Base-by-base conservation (phyloP, 1,284 basidiomycete species). In the Ustilago lituana region DNA sequence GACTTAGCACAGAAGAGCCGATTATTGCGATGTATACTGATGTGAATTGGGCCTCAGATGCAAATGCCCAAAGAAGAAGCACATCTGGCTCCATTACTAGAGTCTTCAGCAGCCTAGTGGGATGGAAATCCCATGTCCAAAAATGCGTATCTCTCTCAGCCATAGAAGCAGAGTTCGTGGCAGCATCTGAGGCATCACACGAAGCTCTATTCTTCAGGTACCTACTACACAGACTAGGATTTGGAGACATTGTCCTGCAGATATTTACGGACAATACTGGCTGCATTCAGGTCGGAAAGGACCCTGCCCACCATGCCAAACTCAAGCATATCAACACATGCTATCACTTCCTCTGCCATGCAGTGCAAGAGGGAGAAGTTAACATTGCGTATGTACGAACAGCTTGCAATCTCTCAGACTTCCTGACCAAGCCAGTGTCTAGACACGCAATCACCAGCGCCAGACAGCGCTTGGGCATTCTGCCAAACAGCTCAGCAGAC, bases 131-230 rank as follows among this genome's bases (percentile, higher is more conserved):
- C 5, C 8, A 5, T 8, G 9, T n/a, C 7, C 40, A 43, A n/a
- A 43, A 26, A 43, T 43, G 40, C 20, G 24, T 26, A n/a, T 17
- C 40, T 5, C n/a, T 43, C 7, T 43, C 40, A 15, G 40, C 40
- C 5, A 19, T 43, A 26, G 40, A 43, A 43, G n/a, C 40, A 19
- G 40, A 43, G 10, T 26, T 43, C 24, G 20, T 43, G 5, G 40
- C 40, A 24, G 40, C 40, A 43, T 6, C 40, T 10, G 40, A 43
- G 24, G 40, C 40, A 24, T 7, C 40, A 10, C 17, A 24, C 9
- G 40, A 43, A 19, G 24, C n/a, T 8, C 24, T 43, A 19, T 43
- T 43, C 40, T 23, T 43, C 9, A 43, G n/a, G 23, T 12, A 29
- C 6, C 27, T 29, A 6, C 27, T 29, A 7, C 12, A 12, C 7